Conservation (phyloP, 208 protist genomes). For the Trypanosoma melophagium region DNA sequence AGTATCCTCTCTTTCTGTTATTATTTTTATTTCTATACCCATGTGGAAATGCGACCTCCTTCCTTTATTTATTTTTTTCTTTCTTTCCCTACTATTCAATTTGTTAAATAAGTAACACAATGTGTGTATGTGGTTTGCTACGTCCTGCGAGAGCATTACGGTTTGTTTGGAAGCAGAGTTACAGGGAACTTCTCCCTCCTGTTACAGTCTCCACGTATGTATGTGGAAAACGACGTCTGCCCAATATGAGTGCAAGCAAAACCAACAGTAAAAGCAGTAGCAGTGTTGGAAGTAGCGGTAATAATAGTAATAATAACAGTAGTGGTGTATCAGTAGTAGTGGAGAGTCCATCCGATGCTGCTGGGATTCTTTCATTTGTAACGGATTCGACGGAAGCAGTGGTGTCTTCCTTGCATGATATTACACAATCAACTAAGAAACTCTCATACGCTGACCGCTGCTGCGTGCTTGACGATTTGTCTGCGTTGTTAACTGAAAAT, state of each 20-base stretch:
- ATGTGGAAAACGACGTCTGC: conserved; percentile 12
- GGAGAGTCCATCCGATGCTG: conserved; percentile 30
- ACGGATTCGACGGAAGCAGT: conserved; percentile 18
- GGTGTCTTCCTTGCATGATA: background rate
- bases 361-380: conserved; percentile 26
- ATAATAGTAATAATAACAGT: background rate
- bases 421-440: background rate
- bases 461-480: conserved; percentile 1
- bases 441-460: background rate
- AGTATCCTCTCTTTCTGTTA: too few relatives aligned
- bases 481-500: conserved; percentile 21
- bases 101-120: background rate
- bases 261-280: too few relatives aligned
- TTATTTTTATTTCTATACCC: too few relatives aligned
- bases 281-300: too few relatives aligned
- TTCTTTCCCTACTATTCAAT: background rate
- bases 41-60: too few relatives aligned
- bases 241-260: background rate
- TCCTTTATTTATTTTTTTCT: background rate
- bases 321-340: conserved; percentile 18
- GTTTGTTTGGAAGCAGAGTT: conserved; percentile 25
- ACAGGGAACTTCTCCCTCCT: conserved; percentile 16
- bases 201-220: conserved; percentile 4
- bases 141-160: background rate
- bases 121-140: background rate